Base-by-base conservation (phyloP, 2,329 filamentous ascomycete genomes). In the Blastomyces gilchristii region DNA sequence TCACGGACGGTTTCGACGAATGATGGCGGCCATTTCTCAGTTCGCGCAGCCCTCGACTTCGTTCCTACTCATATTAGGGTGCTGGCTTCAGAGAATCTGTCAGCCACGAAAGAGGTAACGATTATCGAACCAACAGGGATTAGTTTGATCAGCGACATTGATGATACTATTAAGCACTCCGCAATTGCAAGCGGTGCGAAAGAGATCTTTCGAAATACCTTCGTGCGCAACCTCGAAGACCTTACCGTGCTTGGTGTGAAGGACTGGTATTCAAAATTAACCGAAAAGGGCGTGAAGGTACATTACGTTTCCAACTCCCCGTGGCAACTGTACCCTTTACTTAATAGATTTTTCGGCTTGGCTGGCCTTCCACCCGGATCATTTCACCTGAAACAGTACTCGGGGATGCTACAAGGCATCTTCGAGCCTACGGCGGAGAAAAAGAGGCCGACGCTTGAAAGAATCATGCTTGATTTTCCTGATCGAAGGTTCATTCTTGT, bases 281-380 rank as follows among this genome's bases (percentile, higher is more conserved):
- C 88, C 49, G 81, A 86, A 25, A 85, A 93, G 78, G 91, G 92
- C 22, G 93, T 97, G 31, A 85, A 87, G 69, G 83, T 99, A 61
- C 95, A 99, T 73, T 99, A 99, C 74, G 95, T 96, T 67, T 99
- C 94, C n/a, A 99, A 99, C 75, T 96, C 93, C 60, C 94, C 94
- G 0, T 99, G 95, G 95, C 95, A 99, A 73, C 82, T 99, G 7
- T 99, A 90, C 69, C 94, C 94, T 0, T 85, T 97, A 2, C 79
- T 99, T 12, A 88, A 90, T 5, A 90, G 85, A 61, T 99, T 89
- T 73, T 96, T 97, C 74, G 85, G 87, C 67, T 77, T 88, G 50
- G 89, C 89, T 7, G 89, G 89, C 1, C 78, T 99, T 0, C 94
- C 94, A 0, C 84, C 84, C 0, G 95, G 94, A 0, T 97, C 93